Conservation (phyloP, 768 basidiomycete genomes). For the Leucocoprinus birnbaumii region DNA sequence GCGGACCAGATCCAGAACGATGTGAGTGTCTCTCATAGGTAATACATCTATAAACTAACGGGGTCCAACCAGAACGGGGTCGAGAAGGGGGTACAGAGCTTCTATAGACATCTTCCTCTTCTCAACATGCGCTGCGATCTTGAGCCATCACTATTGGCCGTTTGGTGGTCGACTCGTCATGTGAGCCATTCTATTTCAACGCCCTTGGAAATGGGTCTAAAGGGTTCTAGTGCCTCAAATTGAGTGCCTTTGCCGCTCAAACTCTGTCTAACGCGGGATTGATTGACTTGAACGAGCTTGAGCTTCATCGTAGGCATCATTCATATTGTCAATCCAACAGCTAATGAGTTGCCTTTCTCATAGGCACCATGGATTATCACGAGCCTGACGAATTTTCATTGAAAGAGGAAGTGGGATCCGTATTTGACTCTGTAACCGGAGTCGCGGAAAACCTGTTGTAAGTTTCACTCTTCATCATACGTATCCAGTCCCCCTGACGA, state of each 20-base stretch:
- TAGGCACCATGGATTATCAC: constrained; percentile 24
- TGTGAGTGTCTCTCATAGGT: constrained; percentile 23
- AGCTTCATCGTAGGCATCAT: constrained; percentile 53
- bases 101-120: constrained; percentile 58
- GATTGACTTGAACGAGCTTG: constrained; percentile 39
- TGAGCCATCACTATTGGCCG: constrained; percentile 44
- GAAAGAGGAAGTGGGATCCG: constrained; percentile 41
- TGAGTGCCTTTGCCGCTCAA: constrained; percentile 55
- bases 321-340: constrained; percentile 13
- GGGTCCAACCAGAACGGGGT: constrained; percentile 40
- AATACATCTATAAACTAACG: background rate
- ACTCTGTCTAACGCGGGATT: constrained; percentile 41
- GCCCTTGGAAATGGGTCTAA: no score
- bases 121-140: constrained; percentile 64
- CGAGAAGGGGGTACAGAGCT: constrained; percentile 45
- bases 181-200: constrained; percentile 29
- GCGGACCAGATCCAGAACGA: constrained; percentile 49
- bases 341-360: background rate
- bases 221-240: constrained; percentile 38
- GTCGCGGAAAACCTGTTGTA: constrained; percentile 49
- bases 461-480: constrained; percentile 12
- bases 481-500: background rate
- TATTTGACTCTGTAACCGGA: constrained; percentile 46
- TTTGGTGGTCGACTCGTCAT: constrained; percentile 57
- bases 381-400: constrained; percentile 28